These are phyloP conservation scores for Pharus latifolius DNA, from an alignment of 176 grass and related monocot genomes.

Conservation along the genomic window DNA sequence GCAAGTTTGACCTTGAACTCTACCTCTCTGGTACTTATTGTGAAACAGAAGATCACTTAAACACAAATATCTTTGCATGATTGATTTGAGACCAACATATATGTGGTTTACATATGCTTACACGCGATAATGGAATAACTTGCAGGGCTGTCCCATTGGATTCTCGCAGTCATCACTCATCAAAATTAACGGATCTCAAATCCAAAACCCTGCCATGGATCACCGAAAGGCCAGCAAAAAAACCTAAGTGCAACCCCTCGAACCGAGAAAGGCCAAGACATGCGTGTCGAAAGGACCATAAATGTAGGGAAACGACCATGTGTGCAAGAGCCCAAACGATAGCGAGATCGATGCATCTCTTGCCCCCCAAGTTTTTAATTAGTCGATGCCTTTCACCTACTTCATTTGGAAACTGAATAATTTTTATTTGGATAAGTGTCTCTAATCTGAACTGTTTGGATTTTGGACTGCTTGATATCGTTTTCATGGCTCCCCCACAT, in stretches of 20 bases:
- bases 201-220: not conserved
- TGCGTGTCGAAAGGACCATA: not conserved
- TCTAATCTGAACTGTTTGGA: too few relatives aligned
- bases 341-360: not conserved
- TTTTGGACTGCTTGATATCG: too few relatives aligned
- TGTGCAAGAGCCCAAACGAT: not conserved
- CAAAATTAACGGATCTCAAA: not conserved
- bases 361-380: too few relatives aligned
- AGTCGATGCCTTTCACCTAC: not conserved
- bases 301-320: slow-evolving; percentile 11
- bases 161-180: not conserved
- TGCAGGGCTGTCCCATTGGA: not conserved
- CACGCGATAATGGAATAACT: not conserved
- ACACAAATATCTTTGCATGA: not conserved
- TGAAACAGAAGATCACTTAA: too few relatives aligned
- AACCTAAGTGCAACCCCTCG: not conserved
- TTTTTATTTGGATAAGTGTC: too few relatives aligned
- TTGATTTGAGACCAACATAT: not conserved
- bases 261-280: not conserved
- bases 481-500: too few relatives aligned
- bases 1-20: too few relatives aligned
- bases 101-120: too few relatives aligned
- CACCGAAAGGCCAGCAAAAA: not conserved
- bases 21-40: too few relatives aligned
- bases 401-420: too few relatives aligned